phyloP scores from a whole-genome alignment of 2,329 filamentous ascomycete genomes.

The Pochonia chlamydosporia region DNA sequence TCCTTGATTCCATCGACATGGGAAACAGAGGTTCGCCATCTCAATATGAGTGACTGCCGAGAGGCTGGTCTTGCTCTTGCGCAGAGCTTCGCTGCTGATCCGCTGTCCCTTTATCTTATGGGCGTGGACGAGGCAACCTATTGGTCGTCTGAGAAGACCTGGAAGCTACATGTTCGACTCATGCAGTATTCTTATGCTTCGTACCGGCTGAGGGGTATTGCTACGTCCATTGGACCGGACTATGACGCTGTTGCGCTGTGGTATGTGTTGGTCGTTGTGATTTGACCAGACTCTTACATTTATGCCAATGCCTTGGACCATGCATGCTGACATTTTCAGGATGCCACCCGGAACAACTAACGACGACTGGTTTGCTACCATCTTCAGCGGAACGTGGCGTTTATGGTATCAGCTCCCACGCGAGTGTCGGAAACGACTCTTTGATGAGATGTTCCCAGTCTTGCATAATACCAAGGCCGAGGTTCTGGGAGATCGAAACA shows the following conservation, averaged over 20 bases:
- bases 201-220: constrained; percentile 68
- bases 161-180: constrained; percentile 70
- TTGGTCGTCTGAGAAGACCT: constrained; percentile 62
- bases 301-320: no score
- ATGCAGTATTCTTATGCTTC: constrained; percentile 73
- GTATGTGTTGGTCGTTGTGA: constrained; percentile 32
- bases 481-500: constrained; percentile 61
- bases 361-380: constrained; percentile 65
- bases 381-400: constrained; percentile 73
- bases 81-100: constrained; percentile 71
- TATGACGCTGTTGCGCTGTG: constrained; percentile 76
- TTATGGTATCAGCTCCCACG: constrained; percentile 67
- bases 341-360: constrained; percentile 69
- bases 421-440: constrained; percentile 70
- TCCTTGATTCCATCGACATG: constrained; percentile 46
- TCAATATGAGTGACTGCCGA: constrained; percentile 63
- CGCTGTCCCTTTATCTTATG: constrained; percentile 69
- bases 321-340: constrained; percentile 39
- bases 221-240: constrained; percentile 67
- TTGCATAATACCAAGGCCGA: constrained; percentile 66
- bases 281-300: no score
- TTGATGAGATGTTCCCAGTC: constrained; percentile 68
- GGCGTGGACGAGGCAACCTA: constrained; percentile 61
- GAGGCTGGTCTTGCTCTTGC: constrained; percentile 67
- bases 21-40: constrained; percentile 53